phyloP scores from a whole-genome alignment of 2,329 filamentous ascomycete species.

The Diaporthe eres region DNA sequence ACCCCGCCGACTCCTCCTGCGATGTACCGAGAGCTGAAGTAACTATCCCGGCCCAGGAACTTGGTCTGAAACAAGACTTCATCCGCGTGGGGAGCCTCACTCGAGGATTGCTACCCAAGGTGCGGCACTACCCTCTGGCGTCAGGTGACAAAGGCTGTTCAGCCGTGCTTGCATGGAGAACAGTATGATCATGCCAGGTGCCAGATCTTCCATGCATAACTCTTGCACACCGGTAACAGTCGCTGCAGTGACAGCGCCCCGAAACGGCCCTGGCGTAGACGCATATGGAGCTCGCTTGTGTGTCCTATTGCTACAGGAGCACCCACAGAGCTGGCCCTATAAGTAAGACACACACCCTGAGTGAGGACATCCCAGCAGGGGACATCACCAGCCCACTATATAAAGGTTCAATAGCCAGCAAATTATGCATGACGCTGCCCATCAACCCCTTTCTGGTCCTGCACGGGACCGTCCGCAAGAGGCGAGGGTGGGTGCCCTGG shows the following conservation, averaged over 20 bases:
- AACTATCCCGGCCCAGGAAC: not conserved
- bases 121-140: not conserved
- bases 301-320: not conserved
- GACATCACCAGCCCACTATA: not conserved
- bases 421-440: conserved; percentile 20
- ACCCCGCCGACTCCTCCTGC: too few relatives aligned
- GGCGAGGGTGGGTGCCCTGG: conserved; percentile 13
- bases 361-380: not conserved
- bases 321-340: not conserved
- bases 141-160: not conserved
- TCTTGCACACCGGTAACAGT: conserved; percentile 9
- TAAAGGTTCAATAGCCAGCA: conserved; percentile 8
- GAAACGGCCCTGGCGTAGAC: not conserved
- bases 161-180: not conserved
- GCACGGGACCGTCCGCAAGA: conserved; percentile 34
- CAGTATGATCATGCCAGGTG: not conserved
- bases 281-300: conserved; percentile 10
- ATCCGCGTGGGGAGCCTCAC: not conserved
- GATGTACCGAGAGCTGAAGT: not conserved
- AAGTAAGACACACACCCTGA: not conserved
- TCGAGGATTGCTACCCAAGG: not conserved
- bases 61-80: not conserved
- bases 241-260: not conserved
- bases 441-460: conserved; percentile 10
- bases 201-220: conserved; percentile 4